phyloP scores from a whole-genome alignment of 306 rosid genomes.

The Arachis hypogaea region DNA sequence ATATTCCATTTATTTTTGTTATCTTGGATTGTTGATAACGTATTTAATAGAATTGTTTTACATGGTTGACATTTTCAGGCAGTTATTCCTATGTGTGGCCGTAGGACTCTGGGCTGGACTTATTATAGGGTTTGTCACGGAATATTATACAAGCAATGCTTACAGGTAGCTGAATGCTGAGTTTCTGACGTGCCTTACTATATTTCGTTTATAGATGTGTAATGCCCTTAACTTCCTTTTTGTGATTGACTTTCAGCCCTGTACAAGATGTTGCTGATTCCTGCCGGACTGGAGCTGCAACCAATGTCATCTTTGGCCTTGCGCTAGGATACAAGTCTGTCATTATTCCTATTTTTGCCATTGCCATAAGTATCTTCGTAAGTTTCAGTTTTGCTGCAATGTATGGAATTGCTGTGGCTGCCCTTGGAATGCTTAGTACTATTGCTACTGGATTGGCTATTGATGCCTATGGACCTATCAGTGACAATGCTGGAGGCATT shows the following conservation, averaged over 20 bases:
- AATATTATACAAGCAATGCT: slow-evolving; percentile 81
- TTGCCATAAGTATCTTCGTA: slow-evolving; percentile 76
- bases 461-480: slow-evolving; percentile 84
- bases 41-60: slow-evolving; percentile 26
- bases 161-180: slow-evolving; percentile 58
- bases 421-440: slow-evolving; percentile 85
- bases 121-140: slow-evolving; percentile 79
- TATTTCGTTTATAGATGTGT: neutral
- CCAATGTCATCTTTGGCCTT: slow-evolving; percentile 88
- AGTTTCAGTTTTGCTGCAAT: slow-evolving; percentile 81
- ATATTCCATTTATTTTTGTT: neutral
- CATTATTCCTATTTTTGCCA: slow-evolving; percentile 74
- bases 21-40: neutral
- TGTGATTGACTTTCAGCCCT: slow-evolving; percentile 54
- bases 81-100: slow-evolving; percentile 73
- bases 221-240: slow-evolving; percentile 13
- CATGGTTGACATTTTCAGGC: slow-evolving; percentile 52
- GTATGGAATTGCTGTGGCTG: slow-evolving; percentile 81
- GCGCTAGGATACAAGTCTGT: slow-evolving; percentile 80
- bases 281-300: slow-evolving; percentile 89
- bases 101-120: slow-evolving; percentile 94
- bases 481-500: slow-evolving; percentile 89
- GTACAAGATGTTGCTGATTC: slow-evolving; percentile 93
- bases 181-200: neutral
- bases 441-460: slow-evolving; percentile 81